phyloP scores from a whole-genome alignment of 2,329 filamentous ascomycete genomes.

The Cryphonectria radicalis region DNA sequence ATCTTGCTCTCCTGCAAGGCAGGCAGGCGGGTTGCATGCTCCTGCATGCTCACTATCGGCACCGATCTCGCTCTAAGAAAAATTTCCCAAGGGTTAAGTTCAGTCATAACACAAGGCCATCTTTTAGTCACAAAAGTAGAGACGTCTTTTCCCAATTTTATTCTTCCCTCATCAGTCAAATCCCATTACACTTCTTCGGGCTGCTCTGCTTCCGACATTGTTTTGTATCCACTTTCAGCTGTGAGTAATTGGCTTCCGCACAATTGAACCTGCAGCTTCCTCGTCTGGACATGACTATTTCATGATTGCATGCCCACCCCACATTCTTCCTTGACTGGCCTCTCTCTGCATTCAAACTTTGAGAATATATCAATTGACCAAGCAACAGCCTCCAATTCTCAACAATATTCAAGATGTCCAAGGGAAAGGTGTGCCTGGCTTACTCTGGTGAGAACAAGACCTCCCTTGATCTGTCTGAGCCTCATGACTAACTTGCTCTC shows the following conservation, averaged over 20 bases:
- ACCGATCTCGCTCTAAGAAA: conserved; percentile 30
- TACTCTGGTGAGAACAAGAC: conserved; percentile 26
- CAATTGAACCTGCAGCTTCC: neutral
- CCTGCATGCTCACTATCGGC: conserved; percentile 15
- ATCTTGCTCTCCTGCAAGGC: conserved; percentile 6
- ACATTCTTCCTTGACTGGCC: neutral
- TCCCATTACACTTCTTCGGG: conserved; percentile 5
- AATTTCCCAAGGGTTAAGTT: conserved; percentile 9
- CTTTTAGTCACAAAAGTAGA: conserved; percentile 9
- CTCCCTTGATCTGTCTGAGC: neutral
- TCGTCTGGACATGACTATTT: neutral
- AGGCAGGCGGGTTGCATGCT: neutral
- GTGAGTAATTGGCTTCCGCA: conserved; percentile 20
- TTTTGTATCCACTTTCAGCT: conserved; percentile 14
- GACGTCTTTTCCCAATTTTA: neutral
- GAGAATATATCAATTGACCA: conserved; percentile 26
- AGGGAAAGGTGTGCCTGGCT: conserved; percentile 30
- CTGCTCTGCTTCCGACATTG: conserved; percentile 11
- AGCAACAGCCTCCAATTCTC: conserved; percentile 6
- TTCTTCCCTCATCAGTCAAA: neutral
- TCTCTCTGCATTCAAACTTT: neutral
- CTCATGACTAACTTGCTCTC: conserved; percentile 8
- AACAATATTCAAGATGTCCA: conserved; percentile 23
- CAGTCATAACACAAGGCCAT: conserved; percentile 15
- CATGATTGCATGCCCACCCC: neutral